Evolutionary conservation across 805 yeast species (phyloP).

Genomic region (Clavispora carvajalis): DNA sequence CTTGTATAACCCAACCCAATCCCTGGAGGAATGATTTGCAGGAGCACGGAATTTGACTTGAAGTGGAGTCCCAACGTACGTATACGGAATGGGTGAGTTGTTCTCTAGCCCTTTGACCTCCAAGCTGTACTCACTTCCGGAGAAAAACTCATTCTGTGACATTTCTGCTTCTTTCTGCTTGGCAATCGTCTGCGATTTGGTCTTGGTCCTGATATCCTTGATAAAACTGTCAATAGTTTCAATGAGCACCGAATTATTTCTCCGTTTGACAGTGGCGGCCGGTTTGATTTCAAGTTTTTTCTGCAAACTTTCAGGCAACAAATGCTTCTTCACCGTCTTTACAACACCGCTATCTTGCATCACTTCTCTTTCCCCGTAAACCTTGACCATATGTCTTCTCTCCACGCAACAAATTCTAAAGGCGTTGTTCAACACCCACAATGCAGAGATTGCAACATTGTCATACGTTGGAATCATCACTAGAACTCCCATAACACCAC

Average conservation of each 20-base stretch:
- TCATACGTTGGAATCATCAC: conserved; percentile 51
- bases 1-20: conserved; percentile 77
- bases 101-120: conserved; percentile 18
- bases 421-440: conserved; percentile 64
- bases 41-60: conserved; percentile 53
- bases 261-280: conserved; percentile 2
- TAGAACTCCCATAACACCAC: conserved; percentile 75
- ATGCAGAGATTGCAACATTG: conserved; percentile 44
- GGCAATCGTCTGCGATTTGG: conserved; percentile 17
- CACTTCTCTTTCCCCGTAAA: conserved; percentile 64
- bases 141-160: conserved; percentile 36
- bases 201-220: conserved; percentile 30
- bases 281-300: conserved; percentile 19
- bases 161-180: conserved; percentile 34
- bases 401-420: conserved; percentile 70
- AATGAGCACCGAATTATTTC: conserved; percentile 33
- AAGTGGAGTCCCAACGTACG: conserved; percentile 49
- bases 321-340: conserved; percentile 38
- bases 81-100: conserved; percentile 9
- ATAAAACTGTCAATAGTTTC: conserved; percentile 45
- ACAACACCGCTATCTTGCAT: conserved; percentile 49
- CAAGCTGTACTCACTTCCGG: conserved; percentile 30
- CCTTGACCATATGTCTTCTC: conserved; percentile 68
- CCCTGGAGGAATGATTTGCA: conserved; percentile 41
- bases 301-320: conserved; percentile 34